Conservation (phyloP, 108 stramenopile species). For the Nitzschia sp. region DNA sequence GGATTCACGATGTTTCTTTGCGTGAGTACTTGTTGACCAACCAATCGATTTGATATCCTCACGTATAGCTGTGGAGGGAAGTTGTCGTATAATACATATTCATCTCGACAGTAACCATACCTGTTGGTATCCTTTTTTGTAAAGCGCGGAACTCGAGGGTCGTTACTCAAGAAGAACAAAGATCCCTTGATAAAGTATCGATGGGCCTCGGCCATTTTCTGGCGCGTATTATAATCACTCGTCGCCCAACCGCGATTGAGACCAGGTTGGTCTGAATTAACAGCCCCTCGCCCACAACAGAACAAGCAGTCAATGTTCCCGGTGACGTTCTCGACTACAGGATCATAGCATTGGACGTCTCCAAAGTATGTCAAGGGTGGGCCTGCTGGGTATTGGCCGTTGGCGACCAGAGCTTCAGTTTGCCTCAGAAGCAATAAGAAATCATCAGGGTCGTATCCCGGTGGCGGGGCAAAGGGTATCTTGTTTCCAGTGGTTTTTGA, state of each 20-base stretch:
- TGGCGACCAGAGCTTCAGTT: not conserved
- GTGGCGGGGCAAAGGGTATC: not conserved
- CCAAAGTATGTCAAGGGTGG: conserved; percentile 12
- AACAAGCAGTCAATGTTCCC: not conserved
- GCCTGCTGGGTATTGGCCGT: conserved; percentile 1
- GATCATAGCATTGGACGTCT: conserved; percentile 14
- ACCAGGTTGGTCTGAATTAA: conserved; percentile 8
- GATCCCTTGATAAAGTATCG: conserved; percentile 6
- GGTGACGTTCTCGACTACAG: not conserved
- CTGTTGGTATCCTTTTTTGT: conserved; percentile 1
- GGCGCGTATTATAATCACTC: not conserved
- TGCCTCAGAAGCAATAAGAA: conserved; percentile 8
- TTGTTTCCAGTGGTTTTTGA: conserved; percentile 2
- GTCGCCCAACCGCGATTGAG: conserved; percentile 12
- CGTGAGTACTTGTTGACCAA: conserved; percentile 4
- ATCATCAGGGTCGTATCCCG: conserved; percentile 5
- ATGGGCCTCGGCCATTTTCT: not conserved
- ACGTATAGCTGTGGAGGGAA: conserved; percentile 19
- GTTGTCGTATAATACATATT: not conserved
- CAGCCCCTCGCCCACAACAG: conserved; percentile 3
- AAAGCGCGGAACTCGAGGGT: conserved; percentile 2
- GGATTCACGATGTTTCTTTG: conserved; percentile 9
- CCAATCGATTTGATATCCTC: conserved; percentile 2
- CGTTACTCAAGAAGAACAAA: conserved; percentile 4
- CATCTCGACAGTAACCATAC: conserved; percentile 19